Base-by-base conservation (phyloP, 2,329 filamentous ascomycete species). In the Colletotrichum falcatum region DNA sequence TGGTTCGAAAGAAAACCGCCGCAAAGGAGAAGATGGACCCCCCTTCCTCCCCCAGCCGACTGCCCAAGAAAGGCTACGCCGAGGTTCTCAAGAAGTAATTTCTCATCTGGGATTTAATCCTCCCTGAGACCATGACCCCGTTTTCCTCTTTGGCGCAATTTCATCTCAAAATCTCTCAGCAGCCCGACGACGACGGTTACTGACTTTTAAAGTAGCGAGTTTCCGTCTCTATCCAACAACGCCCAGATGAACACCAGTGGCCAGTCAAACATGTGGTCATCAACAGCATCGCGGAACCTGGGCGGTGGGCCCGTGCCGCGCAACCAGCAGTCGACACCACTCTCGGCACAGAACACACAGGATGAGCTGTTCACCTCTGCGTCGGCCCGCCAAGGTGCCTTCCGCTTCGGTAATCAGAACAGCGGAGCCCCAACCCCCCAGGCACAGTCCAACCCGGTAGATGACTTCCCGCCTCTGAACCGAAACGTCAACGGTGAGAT, bases 161-260 rank as follows among this genome's bases (percentile, higher is more conserved):
- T 51, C 42, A 28, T 23, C 8, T 53, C 28, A 16, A 16, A 37
- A n/a, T 55, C 33, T 55, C 30, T 55, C 30, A 30, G 26, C 6
- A 30, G 16, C 23, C 16, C 9, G 20, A 23, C 26, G 51, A 23
- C 18, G 33, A 30, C 14, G 35, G 48, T 23, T 61, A 63, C 80
- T 81, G 61, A 81, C 64, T 66, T 65, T 44, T 72, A 35, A 70
- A 62, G 59, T 71, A 92, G 89, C 71, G 89, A 92, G 76, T 92
- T 92, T 65, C 90, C 90, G 11, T 90, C 89, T 28, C 79, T 92
- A 74, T 90, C 89, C 61, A 90, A 88, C 75, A 90, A 87, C 73
- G 82, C 87, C 54, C 87, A 88, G 75, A 79, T 89, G 53, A 80
- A 85, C 35, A 86, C 79, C 68, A 78, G 83, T 8, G 84, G 78